Evolutionary conservation across 345 rosid genomes (phyloP), one percentile per base, ranked within the genome.

Genomic region (Euphorbia peplus): DNA sequence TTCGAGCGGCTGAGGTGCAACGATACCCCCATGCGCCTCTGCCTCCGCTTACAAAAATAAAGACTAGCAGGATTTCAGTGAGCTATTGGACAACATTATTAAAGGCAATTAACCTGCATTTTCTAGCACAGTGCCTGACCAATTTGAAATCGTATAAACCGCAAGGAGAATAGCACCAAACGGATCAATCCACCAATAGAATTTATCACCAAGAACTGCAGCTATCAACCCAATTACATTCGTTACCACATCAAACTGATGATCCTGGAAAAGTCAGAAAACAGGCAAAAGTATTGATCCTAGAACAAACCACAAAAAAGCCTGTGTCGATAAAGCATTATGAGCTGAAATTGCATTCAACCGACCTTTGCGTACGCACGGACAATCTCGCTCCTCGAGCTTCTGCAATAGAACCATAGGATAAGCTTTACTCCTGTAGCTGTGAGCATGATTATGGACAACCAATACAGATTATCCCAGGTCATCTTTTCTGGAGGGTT

Each of bases 221-320:
- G 99, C 87, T 10, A 80, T 82, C n/a, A 95, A 64, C 51, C 97
- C 99, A 9, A 91, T 87, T 42, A 95, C 84, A 60, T 95, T 95
- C 41, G 96, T 95, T 52, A 91, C 69, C 68, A 95, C 96, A 63
- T 95, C 97, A 63, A 95, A n/a, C n/a, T n/a, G n/a, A n/a, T n/a
- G n/a, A n/a, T n/a, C n/a, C n/a, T n/a, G n/a, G n/a, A n/a, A n/a
- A n/a, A n/a, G n/a, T n/a, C n/a, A n/a, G n/a, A n/a, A n/a, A n/a
- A n/a, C n/a, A n/a, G n/a, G n/a, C n/a, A n/a, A n/a, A n/a, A 91
- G 53, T 91, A 83, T 78, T 91, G 97, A 82, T 91, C 99, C 99
- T 95, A n/a, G n/a, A n/a, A n/a, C n/a, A n/a, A n/a, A n/a, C n/a
- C n/a, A n/a, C n/a, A n/a, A n/a, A n/a, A n/a, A n/a, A n/a, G 86